phyloP scores from a whole-genome alignment of 495 filamentous ascomycete genomes.

The Delitschia confertaspora region DNA sequence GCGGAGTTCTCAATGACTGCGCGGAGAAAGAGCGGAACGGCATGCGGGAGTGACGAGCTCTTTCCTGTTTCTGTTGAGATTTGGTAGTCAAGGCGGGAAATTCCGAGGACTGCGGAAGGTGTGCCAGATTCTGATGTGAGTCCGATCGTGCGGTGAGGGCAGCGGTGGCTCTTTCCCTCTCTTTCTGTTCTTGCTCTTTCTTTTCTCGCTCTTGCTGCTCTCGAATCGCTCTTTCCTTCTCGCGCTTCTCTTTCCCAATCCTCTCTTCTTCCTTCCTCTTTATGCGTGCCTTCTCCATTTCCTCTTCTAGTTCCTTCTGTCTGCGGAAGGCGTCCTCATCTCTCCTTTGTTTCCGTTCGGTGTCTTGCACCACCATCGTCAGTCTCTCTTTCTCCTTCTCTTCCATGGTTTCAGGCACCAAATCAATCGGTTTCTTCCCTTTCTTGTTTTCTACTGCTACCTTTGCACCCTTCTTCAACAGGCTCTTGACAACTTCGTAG shows the following conservation, averaged over 20 bases:
- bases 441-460: slow-evolving; percentile 3
- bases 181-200: not conserved
- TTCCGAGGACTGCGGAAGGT: no score
- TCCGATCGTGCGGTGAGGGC: no score
- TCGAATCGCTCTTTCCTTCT: not conserved
- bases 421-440: not conserved
- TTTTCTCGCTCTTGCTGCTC: not conserved
- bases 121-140: no score
- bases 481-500: not conserved
- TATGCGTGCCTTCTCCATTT: not conserved
- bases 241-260: not conserved
- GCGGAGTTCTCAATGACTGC: no score
- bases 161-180: no score
- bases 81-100: no score
- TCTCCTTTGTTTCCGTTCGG: not conserved
- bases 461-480: slow-evolving; percentile 14
- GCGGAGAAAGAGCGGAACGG: no score
- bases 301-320: no score
- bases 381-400: slow-evolving; percentile 15
- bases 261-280: not conserved
- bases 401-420: not conserved
- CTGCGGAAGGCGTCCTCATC: not conserved
- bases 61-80: no score
- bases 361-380: slow-evolving; percentile 6
- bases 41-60: no score